Conservation (phyloP, 2,329 filamentous ascomycete genomes). For the Leptographium lundbergii region DNA sequence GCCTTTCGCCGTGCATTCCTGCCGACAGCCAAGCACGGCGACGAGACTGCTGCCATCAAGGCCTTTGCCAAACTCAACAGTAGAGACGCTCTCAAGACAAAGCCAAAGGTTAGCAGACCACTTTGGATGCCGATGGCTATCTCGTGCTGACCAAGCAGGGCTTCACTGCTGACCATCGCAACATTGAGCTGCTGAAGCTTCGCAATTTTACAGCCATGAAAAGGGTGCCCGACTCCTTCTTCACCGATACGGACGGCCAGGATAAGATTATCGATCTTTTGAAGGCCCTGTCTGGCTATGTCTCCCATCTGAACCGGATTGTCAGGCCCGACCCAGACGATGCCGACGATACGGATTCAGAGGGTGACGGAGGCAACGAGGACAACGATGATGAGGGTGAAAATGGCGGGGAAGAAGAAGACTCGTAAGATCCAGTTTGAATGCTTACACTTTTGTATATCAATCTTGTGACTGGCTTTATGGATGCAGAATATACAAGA, state of each 20-base stretch:
- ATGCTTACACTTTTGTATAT: not conserved
- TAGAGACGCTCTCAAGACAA: constrained; percentile 68
- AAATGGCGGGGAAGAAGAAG: not conserved
- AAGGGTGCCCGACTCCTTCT: constrained; percentile 51
- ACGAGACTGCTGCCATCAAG: constrained; percentile 45
- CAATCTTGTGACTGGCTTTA: not conserved
- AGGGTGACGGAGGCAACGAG: constrained; percentile 27
- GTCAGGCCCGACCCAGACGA: constrained; percentile 56
- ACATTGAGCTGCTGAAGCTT: constrained; percentile 71
- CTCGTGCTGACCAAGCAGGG: constrained; percentile 41
- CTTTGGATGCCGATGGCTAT: not conserved
- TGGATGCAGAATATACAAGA: not conserved
- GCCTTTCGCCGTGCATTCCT: constrained; percentile 54
- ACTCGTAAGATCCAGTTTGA: not conserved
- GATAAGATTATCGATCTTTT: constrained; percentile 53
- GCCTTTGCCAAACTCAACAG: constrained; percentile 61
- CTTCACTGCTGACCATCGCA: constrained; percentile 58
- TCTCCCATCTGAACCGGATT: constrained; percentile 58
- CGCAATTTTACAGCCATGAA: constrained; percentile 64
- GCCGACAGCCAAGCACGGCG: constrained; percentile 34
- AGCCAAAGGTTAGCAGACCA: constrained; percentile 50
- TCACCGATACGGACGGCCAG: constrained; percentile 50
- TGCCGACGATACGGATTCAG: constrained; percentile 21
- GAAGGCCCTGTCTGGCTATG: constrained; percentile 61
- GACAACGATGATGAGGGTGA: constrained; percentile 8